Conservation (phyloP, 805 yeast genomes). For the Yamadazyma ubonensis region DNA sequence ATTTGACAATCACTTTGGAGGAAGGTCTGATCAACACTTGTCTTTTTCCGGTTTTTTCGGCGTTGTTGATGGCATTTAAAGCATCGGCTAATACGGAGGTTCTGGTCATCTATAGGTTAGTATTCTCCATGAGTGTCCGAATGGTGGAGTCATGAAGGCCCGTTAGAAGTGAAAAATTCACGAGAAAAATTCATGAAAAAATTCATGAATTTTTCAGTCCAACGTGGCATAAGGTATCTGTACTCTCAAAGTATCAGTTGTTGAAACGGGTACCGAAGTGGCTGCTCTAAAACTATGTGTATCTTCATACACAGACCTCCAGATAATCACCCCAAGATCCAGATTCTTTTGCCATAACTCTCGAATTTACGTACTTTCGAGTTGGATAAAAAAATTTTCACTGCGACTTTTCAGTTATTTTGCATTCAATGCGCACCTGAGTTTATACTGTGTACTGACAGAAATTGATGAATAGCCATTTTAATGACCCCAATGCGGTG, state of each 20-base stretch:
- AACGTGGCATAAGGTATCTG: conserved; percentile 11
- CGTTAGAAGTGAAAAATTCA: too few species aligned
- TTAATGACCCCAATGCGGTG: too few species aligned
- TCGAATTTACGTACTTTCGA: neutral
- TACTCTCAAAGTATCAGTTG: neutral
- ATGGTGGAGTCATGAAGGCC: conserved; percentile 36
- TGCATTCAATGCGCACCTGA: too few species aligned
- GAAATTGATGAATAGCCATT: too few species aligned
- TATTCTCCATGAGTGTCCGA: conserved; percentile 40
- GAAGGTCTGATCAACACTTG: conserved; percentile 98
- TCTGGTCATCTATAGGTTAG: conserved; percentile 73
- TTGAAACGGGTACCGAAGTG: neutral
- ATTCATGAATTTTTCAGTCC: too few species aligned
- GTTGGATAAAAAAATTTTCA: conserved; percentile 2
- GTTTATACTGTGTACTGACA: too few species aligned
- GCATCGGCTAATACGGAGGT: conserved; percentile 98
- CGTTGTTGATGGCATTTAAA: conserved; percentile 95
- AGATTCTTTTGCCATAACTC: neutral
- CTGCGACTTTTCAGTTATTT: too few species aligned
- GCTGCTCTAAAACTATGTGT: too few species aligned
- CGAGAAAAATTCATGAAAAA: too few species aligned
- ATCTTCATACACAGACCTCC: neutral
- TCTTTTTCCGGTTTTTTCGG: conserved; percentile 99
- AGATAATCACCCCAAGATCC: neutral
- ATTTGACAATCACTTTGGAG: conserved; percentile 96